Evolutionary conservation across 768 basidiomycete genomes (phyloP), one percentile per base, ranked within the genome.

Genomic region (Lentinula sp.): DNA sequence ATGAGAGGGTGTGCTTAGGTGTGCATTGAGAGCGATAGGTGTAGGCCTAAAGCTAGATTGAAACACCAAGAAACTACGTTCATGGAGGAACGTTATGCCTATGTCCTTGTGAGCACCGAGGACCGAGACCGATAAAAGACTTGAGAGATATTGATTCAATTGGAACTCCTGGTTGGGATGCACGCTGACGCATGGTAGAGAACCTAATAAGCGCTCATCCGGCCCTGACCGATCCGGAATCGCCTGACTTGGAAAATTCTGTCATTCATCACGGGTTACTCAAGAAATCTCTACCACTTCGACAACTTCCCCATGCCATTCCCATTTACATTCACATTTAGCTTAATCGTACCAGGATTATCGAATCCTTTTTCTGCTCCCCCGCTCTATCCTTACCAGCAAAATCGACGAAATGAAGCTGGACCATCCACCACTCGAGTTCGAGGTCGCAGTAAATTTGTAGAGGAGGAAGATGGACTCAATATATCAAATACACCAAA

Each of bases 291-390:
- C 16, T 4, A 23, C 4, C 8, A 48, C 18, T 3, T 9, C 7
- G 4, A 23, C 46, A 32, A 32, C 28, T 28, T 28, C 2, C 28
- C 28, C 28, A 53, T 53, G 51, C 51, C 51, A 8, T 53, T 53
- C 46, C 70, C 76, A 3, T 90, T 90, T 66, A 82, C 87, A 12
- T 91, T 91, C 69, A 88, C 88, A 55, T 91, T 91, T 77, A 82
- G 71, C 15, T 78, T 90, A 62, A 70, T 78, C 39, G 82, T 88
- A 12, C 86, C 88, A 4, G 88, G 87, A 6, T 67, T 89, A 57
- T 71, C 77, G 28, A 90, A 90, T 66, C 89, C 89, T 8, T 91
- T 91, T 72, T 68, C 78, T 33, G 43, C 63, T 42, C 65, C 23
- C 45, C 65, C 59, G 35, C 50, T 45, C 52, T 64, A 59, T 67